These are phyloP conservation scores for Globisporangium okanoganense DNA, from an alignment of 352 stramenopile species.

Conservation along the genomic window DNA sequence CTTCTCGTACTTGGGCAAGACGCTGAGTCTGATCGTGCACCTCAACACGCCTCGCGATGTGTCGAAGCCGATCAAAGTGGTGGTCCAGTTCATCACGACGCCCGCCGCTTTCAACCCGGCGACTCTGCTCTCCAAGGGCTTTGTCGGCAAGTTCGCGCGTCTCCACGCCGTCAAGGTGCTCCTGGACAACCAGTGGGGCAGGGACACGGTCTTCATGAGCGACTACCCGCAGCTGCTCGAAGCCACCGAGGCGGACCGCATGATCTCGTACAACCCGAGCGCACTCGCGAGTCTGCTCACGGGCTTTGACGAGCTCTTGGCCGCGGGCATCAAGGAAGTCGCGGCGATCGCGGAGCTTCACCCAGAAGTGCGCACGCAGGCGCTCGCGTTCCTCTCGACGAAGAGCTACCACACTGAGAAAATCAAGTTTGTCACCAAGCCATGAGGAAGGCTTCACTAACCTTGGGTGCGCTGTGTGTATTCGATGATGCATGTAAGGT, in stretches of 20 bases:
- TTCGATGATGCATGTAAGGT: not conserved
- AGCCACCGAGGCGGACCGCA: slow-evolving; percentile 17
- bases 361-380: slow-evolving; percentile 14
- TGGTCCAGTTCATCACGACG: slow-evolving; percentile 17
- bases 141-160: slow-evolving; percentile 24
- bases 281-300: slow-evolving; percentile 14
- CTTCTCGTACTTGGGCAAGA: slow-evolving; percentile 22
- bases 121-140: slow-evolving; percentile 12
- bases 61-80: not conserved
- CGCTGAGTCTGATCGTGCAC: slow-evolving; percentile 21
- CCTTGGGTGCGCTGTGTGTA: not conserved
- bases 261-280: slow-evolving; percentile 20
- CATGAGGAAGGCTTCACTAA: not conserved
- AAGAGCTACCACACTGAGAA: slow-evolving; percentile 10
- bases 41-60: slow-evolving; percentile 12
- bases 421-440: slow-evolving; percentile 7
- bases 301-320: slow-evolving; percentile 14
- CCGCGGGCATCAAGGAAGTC: slow-evolving; percentile 10
- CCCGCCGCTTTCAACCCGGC: slow-evolving; percentile 5
- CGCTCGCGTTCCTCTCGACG: slow-evolving; percentile 16
- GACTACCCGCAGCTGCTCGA: slow-evolving; percentile 26
- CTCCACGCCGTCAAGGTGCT: slow-evolving; percentile 26
- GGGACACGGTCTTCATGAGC: slow-evolving; percentile 24
- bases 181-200: slow-evolving; percentile 25
- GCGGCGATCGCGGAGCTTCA: slow-evolving; percentile 11